Percentiles rank a stretch among this genome's conserved stretches.
phyloP scores from a whole-genome alignment of 208 protist genomes.

The Herpetomonas muscarum region DNA sequence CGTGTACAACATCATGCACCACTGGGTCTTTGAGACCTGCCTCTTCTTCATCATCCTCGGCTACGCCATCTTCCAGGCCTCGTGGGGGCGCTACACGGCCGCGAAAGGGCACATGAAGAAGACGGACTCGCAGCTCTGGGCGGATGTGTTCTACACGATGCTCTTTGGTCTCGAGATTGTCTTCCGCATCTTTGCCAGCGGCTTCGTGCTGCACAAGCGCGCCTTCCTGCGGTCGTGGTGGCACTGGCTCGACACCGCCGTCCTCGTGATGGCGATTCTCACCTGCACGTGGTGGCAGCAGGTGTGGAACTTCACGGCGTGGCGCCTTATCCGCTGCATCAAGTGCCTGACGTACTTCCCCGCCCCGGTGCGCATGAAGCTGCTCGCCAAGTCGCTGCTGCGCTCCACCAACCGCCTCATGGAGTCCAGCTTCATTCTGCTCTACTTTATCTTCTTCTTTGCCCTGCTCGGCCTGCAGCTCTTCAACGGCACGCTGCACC shows the following conservation, averaged over 20 bases:
- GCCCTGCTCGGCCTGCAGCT: slow-evolving; percentile 81
- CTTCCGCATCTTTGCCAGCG: slow-evolving; percentile 77
- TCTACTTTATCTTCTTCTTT: slow-evolving; percentile 90
- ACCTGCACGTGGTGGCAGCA: slow-evolving; percentile 69
- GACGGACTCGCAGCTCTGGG: slow-evolving; percentile 71
- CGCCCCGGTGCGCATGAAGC: slow-evolving; percentile 66
- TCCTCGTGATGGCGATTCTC: slow-evolving; percentile 73
- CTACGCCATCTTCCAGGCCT: slow-evolving; percentile 85
- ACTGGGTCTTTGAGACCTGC: slow-evolving; percentile 82
- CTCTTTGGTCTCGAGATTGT: slow-evolving; percentile 83
- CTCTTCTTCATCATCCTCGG: slow-evolving; percentile 71
- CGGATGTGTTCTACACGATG: slow-evolving; percentile 84
- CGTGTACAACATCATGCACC: slow-evolving; percentile 88
- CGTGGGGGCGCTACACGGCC: slow-evolving; percentile 62
- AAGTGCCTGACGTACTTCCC: slow-evolving; percentile 80
- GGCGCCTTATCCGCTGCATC: slow-evolving; percentile 81
- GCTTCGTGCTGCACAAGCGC: slow-evolving; percentile 71
- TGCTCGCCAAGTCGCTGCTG: slow-evolving; percentile 84
- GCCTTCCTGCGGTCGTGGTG: slow-evolving; percentile 88
- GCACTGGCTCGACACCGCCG: slow-evolving; percentile 90
- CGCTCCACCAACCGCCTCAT: slow-evolving; percentile 74
- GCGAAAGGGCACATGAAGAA: slow-evolving; percentile 26
- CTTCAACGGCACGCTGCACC: slow-evolving; percentile 70
- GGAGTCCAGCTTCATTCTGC: slow-evolving; percentile 59
- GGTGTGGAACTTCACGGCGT: slow-evolving; percentile 84